A percentile compares a stretch with the other conserved stretches of the same genome.
Conservation (phyloP, 495 filamentous ascomycete genomes). For the Polyplosphaeria fusca region DNA sequence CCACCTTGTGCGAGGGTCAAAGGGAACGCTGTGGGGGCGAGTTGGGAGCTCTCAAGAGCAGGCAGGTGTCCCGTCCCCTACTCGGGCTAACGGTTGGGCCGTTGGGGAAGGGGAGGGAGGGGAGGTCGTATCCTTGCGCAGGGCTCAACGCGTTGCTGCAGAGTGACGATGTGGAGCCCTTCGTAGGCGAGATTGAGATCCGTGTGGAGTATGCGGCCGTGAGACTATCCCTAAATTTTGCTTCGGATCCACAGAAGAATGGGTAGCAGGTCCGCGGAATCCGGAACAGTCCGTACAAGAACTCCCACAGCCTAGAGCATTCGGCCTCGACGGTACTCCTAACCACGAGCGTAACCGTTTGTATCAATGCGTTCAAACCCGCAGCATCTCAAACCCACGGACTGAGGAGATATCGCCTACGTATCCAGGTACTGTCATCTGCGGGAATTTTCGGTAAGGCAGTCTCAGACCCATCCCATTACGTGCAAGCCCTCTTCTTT, state of each 20-base stretch:
- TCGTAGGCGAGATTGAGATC: not conserved
- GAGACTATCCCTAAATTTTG: not conserved
- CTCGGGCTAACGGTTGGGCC: too few species aligned
- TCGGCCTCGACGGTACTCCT: not conserved
- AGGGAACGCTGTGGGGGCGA: too few species aligned
- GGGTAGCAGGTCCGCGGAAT: too few species aligned
- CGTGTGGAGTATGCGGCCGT: not conserved
- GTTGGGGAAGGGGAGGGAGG: too few species aligned
- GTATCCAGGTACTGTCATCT: conserved; percentile 11
- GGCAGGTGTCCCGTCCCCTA: too few species aligned
- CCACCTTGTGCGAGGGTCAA: too few species aligned
- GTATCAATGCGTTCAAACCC: conserved; percentile 11
- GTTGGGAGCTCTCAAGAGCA: too few species aligned
- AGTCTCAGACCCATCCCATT: not conserved
- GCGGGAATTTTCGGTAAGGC: not conserved
- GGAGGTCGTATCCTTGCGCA: too few species aligned
- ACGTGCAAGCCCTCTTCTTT: conserved; percentile 11
- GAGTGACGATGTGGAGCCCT: not conserved
- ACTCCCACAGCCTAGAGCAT: too few species aligned
- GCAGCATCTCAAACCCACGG: conserved; percentile 15
- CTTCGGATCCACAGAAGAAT: not conserved
- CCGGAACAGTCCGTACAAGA: too few species aligned
- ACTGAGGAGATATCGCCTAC: conserved; percentile 7
- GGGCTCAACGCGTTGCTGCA: not conserved
- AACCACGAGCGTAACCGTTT: conserved; percentile 8